Evolutionary conservation across 1,284 basidiomycete genomes (phyloP).

Genomic region (Puccinia novopanici): DNA sequence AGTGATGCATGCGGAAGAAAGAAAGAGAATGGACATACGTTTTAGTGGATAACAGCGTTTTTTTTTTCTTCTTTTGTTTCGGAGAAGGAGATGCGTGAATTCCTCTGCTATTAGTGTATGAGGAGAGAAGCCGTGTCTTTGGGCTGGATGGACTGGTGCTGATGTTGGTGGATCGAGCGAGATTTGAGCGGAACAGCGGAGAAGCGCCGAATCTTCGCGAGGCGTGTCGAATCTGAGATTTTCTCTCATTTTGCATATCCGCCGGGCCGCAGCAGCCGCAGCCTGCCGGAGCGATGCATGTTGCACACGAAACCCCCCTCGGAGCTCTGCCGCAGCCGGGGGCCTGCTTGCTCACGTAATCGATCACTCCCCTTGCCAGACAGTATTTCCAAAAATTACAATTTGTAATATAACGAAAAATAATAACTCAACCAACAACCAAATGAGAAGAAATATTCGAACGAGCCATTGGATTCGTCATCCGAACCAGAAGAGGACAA

Average conservation of each 20-base stretch:
- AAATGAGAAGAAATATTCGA: slow-evolving; percentile 17
- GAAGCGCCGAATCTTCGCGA: too few species aligned
- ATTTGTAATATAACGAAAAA: too few species aligned
- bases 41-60: too few species aligned
- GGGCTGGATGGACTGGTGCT: too few species aligned
- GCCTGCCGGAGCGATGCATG: not conserved
- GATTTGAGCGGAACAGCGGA: too few species aligned
- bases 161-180: too few species aligned
- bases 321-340: not conserved
- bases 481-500: slow-evolving; percentile 4
- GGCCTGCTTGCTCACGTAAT: not conserved
- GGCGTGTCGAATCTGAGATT: not conserved
- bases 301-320: not conserved
- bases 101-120: too few species aligned
- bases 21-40: too few species aligned
- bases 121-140: too few species aligned
- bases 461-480: slow-evolving; percentile 13
- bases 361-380: not conserved
- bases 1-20: not conserved
- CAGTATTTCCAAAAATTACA: not conserved
- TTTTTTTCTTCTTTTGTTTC: too few species aligned
- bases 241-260: slow-evolving; percentile 22
- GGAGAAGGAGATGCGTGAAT: too few species aligned
- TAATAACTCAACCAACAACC: not conserved
- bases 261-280: not conserved